These are phyloP conservation scores for Knoxia roxburghii DNA, from an alignment of 257 asterid genomes.

Conservation along the genomic window DNA sequence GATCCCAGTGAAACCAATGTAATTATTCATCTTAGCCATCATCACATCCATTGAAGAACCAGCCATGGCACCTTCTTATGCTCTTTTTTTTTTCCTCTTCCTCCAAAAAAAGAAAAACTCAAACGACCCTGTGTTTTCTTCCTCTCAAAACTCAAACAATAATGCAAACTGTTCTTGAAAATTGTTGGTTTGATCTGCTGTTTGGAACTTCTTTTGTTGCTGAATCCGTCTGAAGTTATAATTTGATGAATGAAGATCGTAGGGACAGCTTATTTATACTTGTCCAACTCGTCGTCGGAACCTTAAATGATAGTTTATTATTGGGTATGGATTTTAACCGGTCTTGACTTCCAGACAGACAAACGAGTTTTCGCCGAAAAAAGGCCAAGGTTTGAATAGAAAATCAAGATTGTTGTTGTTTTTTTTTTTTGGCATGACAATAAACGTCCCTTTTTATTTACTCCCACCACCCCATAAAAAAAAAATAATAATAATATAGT, in stretches of 20 bases:
- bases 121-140: not conserved
- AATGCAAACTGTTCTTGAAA: not conserved
- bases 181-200: not conserved
- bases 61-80: conserved; percentile 3
- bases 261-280: too few relatives aligned
- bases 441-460: too few relatives aligned
- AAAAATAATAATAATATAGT: too few relatives aligned
- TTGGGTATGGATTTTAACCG: conserved; percentile 5
- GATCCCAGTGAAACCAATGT: conserved; percentile 10
- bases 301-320: not conserved
- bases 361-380: conserved; percentile 12
- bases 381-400: not conserved
- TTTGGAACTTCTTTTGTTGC: not conserved
- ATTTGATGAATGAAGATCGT: too few relatives aligned
- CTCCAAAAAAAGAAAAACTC: too few relatives aligned
- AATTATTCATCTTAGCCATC: conserved; percentile 6
- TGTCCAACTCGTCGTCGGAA: too few relatives aligned
- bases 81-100: not conserved
- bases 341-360: conserved; percentile 15
- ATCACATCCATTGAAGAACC: conserved; percentile 10
- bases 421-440: not conserved
- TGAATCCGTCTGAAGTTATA: too few relatives aligned
- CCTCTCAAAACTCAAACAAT: not conserved
- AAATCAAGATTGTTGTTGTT: too few relatives aligned
- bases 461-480: too few relatives aligned